Percentiles rank a stretch among this genome's conserved stretches.
These are phyloP conservation scores for Penicillium flavigenum DNA, from an alignment of 495 filamentous ascomycete species.

Conservation along the genomic window DNA sequence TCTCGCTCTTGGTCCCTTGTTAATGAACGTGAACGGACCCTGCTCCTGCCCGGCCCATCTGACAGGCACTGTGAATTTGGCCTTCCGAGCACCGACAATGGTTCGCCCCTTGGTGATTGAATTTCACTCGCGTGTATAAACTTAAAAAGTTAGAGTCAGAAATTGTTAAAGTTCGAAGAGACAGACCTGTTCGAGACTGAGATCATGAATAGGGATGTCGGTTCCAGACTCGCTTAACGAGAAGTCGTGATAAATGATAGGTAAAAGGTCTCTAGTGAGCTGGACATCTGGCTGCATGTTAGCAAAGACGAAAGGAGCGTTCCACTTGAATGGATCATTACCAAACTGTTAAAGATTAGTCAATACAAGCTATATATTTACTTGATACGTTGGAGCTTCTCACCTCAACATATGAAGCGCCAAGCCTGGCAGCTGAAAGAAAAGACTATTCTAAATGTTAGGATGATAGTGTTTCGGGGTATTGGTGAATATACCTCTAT, in stretches of 20 bases:
- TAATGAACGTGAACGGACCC: conserved; percentile 19
- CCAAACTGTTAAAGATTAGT: conserved; percentile 11
- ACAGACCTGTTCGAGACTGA: conserved; percentile 39
- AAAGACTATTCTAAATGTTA: conserved; percentile 29
- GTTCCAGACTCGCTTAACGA: conserved; percentile 40
- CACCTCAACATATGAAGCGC: conserved; percentile 42
- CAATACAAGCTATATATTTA: neutral
- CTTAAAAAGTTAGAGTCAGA: conserved; percentile 8
- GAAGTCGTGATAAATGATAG: conserved; percentile 44
- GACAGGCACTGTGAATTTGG: neutral
- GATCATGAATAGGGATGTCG: conserved; percentile 36
- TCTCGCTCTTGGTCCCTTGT: conserved; percentile 2
- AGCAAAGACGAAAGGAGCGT: neutral
- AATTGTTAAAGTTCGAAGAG: neutral
- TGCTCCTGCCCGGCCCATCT: conserved; percentile 40
- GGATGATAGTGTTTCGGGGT: neutral
- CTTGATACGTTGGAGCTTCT: neutral
- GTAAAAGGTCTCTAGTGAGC: conserved; percentile 39
- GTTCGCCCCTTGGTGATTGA: conserved; percentile 17
- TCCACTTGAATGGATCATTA: neutral
- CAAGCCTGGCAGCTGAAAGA: conserved; percentile 29
- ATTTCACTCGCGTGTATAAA: conserved; percentile 29
- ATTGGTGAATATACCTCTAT: conserved; percentile 19
- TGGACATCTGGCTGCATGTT: conserved; percentile 36
- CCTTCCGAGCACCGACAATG: neutral